Evolutionary conservation across 2,329 filamentous ascomycete species (phyloP).

Genomic region (Trichoderma asperellum): DNA sequence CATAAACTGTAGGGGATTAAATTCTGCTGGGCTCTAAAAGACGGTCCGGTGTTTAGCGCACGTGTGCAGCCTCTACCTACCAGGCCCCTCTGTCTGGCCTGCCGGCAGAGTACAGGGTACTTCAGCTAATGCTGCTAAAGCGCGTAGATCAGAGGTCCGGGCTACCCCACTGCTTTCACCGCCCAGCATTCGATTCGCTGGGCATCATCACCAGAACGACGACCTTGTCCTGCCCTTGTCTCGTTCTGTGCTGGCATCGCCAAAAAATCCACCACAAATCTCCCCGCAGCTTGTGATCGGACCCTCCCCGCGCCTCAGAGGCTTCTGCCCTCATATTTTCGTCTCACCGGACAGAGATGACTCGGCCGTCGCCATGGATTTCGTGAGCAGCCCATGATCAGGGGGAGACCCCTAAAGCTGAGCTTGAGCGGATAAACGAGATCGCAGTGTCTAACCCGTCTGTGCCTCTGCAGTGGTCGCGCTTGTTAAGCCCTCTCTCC

Average conservation of each 20-base stretch:
- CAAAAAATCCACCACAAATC: slow-evolving; percentile 14
- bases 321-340: slow-evolving; percentile 12
- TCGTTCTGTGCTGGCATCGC: slow-evolving; percentile 9
- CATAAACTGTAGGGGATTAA: too few species aligned
- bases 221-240: slow-evolving; percentile 19
- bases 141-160: not conserved
- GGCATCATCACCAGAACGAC: slow-evolving; percentile 17
- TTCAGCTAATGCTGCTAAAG: not conserved
- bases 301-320: slow-evolving; percentile 21
- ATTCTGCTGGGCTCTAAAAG: slow-evolving; percentile 16
- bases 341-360: slow-evolving; percentile 42
- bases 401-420: not conserved
- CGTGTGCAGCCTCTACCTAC: not conserved
- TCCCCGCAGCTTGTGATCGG: slow-evolving; percentile 21
- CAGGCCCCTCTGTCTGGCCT: not conserved
- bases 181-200: slow-evolving; percentile 26
- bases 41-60: slow-evolving; percentile 25
- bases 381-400: slow-evolving; percentile 48
- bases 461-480: slow-evolving; percentile 60
- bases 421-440: slow-evolving; percentile 5
- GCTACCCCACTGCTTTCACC: slow-evolving; percentile 22
- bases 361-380: slow-evolving; percentile 57
- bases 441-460: slow-evolving; percentile 23
- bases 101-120: slow-evolving; percentile 10
- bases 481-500: slow-evolving; percentile 66